phyloP scores from a whole-genome alignment of 306 rosid species.

The Cyamopsis tetragonoloba region DNA sequence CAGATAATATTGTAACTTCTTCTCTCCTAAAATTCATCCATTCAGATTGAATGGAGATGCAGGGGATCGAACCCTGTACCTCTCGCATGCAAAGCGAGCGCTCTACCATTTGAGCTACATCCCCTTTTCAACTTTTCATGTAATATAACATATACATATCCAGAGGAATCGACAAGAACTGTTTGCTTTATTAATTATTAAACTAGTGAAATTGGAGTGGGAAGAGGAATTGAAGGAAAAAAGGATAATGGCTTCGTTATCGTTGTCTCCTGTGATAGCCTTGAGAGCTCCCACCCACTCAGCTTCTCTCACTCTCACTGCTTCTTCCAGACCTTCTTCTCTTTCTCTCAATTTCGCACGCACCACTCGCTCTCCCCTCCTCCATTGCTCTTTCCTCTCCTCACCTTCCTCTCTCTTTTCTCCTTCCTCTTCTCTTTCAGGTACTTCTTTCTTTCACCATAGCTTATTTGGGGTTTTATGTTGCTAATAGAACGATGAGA shows the following conservation, averaged over 20 bases:
- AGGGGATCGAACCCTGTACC: slow-evolving; percentile 67
- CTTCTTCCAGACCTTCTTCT: background rate
- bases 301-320: slow-evolving; percentile 10
- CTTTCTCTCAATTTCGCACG: background rate
- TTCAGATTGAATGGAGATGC: slow-evolving; percentile 37
- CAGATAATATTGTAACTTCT: background rate
- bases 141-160: no score
- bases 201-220: background rate
- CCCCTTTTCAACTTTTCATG: slow-evolving; percentile 4
- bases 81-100: slow-evolving; percentile 72
- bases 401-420: slow-evolving; percentile 22
- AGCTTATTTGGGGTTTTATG: no score
- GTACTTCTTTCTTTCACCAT: background rate
- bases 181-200: no score
- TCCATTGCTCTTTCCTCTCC: slow-evolving; percentile 26
- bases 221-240: background rate
- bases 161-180: no score
- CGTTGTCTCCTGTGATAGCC: slow-evolving; percentile 14
- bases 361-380: background rate
- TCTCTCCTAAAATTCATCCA: no score
- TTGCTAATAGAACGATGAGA: background rate
- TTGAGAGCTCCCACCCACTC: background rate
- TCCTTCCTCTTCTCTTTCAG: slow-evolving; percentile 24
- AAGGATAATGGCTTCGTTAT: slow-evolving; percentile 33
- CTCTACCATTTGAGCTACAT: slow-evolving; percentile 76